Conservation (phyloP, 1,284 basidiomycete species). For the Tetrapyrgos nigripes region DNA sequence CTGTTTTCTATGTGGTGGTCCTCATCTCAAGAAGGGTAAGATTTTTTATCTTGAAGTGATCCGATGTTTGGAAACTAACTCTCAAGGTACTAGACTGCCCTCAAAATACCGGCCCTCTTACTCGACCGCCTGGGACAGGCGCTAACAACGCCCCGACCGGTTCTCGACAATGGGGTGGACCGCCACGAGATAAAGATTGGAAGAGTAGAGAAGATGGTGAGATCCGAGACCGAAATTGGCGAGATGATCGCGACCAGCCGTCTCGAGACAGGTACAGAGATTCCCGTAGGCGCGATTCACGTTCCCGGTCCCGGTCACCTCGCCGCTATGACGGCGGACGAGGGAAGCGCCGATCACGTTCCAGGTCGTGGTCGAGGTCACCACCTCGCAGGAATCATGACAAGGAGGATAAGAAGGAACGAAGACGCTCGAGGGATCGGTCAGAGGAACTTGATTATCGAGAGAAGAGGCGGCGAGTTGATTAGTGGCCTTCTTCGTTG, state of each 20-base stretch:
- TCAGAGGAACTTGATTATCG: conserved; percentile 40
- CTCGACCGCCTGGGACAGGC: conserved; percentile 48
- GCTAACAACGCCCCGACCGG: conserved; percentile 52
- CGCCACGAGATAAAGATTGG: conserved; percentile 41
- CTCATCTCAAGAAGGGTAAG: conserved; percentile 86
- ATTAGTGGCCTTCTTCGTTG: conserved; percentile 22
- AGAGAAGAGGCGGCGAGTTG: conserved; percentile 48
- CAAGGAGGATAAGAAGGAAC: conserved; percentile 36
- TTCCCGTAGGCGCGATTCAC: not conserved
- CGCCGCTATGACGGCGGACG: conserved; percentile 14
- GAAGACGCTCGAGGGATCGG: conserved; percentile 52
- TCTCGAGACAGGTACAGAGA: conserved; percentile 20
- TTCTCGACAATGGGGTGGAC: conserved; percentile 46
- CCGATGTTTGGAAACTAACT: not conserved
- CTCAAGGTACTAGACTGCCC: conserved; percentile 65
- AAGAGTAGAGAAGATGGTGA: conserved; percentile 43
- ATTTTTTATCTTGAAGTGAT: not conserved
- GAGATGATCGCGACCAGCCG: conserved; percentile 20
- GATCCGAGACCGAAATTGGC: conserved; percentile 21
- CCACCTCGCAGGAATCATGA: conserved; percentile 27
- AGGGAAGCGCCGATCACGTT: conserved; percentile 24
- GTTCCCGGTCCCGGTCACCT: conserved; percentile 5
- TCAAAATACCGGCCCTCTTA: conserved; percentile 61
- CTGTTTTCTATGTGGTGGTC: conserved; percentile 92
- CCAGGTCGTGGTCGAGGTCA: conserved; percentile 38